A percentile compares a stretch with the other conserved stretches of the same genome.
Evolutionary conservation across 1,139 yeast genomes (phyloP).

Genomic region (Magnusiomyces magnusii): DNA sequence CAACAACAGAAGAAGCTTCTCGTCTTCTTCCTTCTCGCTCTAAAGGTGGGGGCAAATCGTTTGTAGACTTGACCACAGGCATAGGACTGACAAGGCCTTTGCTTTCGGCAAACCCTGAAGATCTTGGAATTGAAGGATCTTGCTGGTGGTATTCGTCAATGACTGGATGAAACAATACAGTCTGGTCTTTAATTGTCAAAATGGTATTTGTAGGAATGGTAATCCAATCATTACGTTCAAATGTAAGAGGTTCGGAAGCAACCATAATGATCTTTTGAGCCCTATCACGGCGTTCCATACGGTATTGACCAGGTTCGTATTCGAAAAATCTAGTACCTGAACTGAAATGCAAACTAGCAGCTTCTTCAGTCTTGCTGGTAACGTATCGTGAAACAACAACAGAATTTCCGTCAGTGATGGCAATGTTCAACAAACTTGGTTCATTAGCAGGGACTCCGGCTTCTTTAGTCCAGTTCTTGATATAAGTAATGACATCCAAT

Average conservation of each 20-base stretch:
- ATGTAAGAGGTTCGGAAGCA: slow-evolving; percentile 93
- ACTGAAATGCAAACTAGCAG: slow-evolving; percentile 91
- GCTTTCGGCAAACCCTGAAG: slow-evolving; percentile 75
- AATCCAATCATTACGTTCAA: slow-evolving; percentile 96
- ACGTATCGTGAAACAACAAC: slow-evolving; percentile 85
- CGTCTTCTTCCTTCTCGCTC: slow-evolving; percentile 71
- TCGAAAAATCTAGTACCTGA: slow-evolving; percentile 90
- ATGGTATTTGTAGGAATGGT: slow-evolving; percentile 91
- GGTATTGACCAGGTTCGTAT: slow-evolving; percentile 73
- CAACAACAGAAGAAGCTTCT: background rate
- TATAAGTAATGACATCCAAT: slow-evolving; percentile 59
- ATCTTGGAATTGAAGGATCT: slow-evolving; percentile 59
- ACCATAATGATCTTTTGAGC: slow-evolving; percentile 94
- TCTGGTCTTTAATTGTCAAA: slow-evolving; percentile 75
- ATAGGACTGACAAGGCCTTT: slow-evolving; percentile 86
- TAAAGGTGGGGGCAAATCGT: slow-evolving; percentile 56
- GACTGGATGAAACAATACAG: slow-evolving; percentile 85
- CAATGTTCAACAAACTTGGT: slow-evolving; percentile 86
- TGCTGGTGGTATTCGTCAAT: slow-evolving; percentile 79
- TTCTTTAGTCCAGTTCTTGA: slow-evolving; percentile 60
- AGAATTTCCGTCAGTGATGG: slow-evolving; percentile 89
- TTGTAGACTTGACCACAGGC: slow-evolving; percentile 42
- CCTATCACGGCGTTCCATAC: slow-evolving; percentile 88
- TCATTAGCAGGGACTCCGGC: slow-evolving; percentile 45
- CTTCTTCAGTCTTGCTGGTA: slow-evolving; percentile 85